phyloP scores from a whole-genome alignment of 768 basidiomycete species.

The Suillus sp. region DNA sequence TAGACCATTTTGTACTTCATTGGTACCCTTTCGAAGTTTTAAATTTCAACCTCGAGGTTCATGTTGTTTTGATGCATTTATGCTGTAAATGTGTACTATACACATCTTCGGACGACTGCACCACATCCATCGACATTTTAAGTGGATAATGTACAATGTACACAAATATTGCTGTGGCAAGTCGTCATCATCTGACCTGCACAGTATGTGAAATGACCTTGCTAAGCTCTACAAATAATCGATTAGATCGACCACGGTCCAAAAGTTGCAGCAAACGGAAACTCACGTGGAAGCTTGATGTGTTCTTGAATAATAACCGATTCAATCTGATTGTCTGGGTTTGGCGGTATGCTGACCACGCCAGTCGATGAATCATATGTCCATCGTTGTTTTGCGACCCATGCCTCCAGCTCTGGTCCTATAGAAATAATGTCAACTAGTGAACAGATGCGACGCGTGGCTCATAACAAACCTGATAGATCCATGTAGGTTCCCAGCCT shows the following conservation, averaged over 20 bases:
- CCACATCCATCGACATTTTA: background rate
- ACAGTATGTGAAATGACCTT: constrained; percentile 77
- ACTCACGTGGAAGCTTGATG: constrained; percentile 79
- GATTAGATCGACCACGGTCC: constrained; percentile 1
- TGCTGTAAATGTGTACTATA: background rate
- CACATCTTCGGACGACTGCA: background rate
- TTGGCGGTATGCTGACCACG: constrained; percentile 71
- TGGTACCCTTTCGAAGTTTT: no score
- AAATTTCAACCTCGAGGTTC: background rate
- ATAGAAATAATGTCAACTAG: background rate
- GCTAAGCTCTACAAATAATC: constrained; percentile 55
- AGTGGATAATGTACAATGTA: background rate
- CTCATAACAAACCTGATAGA: constrained; percentile 52
- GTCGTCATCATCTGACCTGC: constrained; percentile 48
- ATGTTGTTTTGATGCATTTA: background rate
- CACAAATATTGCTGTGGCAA: constrained; percentile 8
- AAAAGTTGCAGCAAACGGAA: constrained; percentile 6
- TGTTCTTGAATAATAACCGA: constrained; percentile 83
- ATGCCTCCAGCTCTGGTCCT: constrained; percentile 62
- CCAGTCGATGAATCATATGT: constrained; percentile 50
- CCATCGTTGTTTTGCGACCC: constrained; percentile 72
- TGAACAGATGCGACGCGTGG: constrained; percentile 4
- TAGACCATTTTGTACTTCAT: background rate
- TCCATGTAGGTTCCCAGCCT: constrained; percentile 74
- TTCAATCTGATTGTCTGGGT: constrained; percentile 87